Percentiles rank a stretch among this genome's conserved stretches.
Evolutionary conservation across 169 alveolate species (phyloP).

Genomic region (Plasmodium ovale): DNA sequence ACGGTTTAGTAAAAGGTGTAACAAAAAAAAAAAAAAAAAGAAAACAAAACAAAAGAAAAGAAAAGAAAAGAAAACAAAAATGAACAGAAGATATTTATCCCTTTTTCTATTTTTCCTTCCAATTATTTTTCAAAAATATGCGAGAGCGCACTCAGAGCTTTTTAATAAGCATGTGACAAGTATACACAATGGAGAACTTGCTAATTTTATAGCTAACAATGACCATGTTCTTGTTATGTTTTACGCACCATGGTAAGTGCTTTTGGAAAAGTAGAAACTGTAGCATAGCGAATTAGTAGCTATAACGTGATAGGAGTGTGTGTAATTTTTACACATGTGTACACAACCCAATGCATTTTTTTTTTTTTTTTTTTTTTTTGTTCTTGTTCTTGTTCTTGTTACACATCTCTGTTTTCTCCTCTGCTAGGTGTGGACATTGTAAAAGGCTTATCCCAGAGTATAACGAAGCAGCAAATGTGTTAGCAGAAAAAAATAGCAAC

Average conservation of each 20-base stretch:
- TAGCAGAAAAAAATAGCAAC: constrained; percentile 85
- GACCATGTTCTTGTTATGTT: constrained; percentile 61
- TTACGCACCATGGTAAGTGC: constrained; percentile 66
- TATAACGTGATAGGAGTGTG: too few species aligned
- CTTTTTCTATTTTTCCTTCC: constrained; percentile 42
- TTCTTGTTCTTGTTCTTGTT: not conserved
- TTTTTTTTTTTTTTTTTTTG: not conserved
- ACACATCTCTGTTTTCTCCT: too few species aligned
- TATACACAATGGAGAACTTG: constrained; percentile 57
- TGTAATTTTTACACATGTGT: not conserved
- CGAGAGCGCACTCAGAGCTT: constrained; percentile 43
- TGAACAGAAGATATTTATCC: constrained; percentile 27
- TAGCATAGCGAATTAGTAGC: too few species aligned
- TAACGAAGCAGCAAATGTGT: constrained; percentile 91
- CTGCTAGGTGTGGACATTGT: constrained; percentile 92
- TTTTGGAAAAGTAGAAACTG: too few species aligned
- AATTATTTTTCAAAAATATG: constrained; percentile 25
- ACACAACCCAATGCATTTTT: not conserved
- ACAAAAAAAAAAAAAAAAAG: too few species aligned
- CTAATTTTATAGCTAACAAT: constrained; percentile 45
- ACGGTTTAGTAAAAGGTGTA: too few species aligned
- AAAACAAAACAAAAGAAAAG: too few species aligned
- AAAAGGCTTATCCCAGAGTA: constrained; percentile 95
- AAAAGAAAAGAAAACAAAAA: constrained; percentile 6
- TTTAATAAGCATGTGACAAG: constrained; percentile 41